Base-by-base conservation (phyloP, 2,329 filamentous ascomycete species). In the Delphinella strobiligena region DNA sequence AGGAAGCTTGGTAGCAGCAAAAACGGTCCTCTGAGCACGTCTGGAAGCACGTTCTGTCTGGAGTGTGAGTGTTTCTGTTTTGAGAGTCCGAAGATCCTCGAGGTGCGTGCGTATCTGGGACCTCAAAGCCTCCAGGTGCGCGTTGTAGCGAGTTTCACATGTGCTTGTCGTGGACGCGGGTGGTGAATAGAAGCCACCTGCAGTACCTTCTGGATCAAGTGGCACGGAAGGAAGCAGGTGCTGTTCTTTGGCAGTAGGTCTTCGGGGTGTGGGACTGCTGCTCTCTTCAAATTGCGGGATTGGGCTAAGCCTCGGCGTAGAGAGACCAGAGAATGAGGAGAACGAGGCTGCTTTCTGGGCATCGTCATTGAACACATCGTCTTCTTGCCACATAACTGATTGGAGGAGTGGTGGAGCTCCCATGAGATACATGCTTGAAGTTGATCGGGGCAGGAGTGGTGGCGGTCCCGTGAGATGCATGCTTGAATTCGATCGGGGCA, bases 71-170 rank as follows among this genome's bases (percentile, higher is more conserved):
- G 49, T 49, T 11, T 24, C 30, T 14, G 42, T 36, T 34, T 49
- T 49, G 11, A 40, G 55, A 14, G 44, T 54, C 43, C 42, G 57
- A 45, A 51, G 56, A 42, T 45, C 53, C 38, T 34, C 52, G 52
- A 47, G 58, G 56, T 50, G 63, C 44, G 40, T 60, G 37, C 44
- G 54, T 44, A 49, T 50, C 52, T 50, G 62, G 43, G 37, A 53
- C 45, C 41, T 45, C 42, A 58, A 45, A n/a, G 47, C 50, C 10
- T 34, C 15, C 10, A 56, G 31, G 30, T 57, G 51, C 2, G 45
- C 42, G 3, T 30, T 37, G 42, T 47, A 45, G 45, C 16, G 50
- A 36, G 31, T 24, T 19, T 9, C 24, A 14, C 9, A 5, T 12
- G 9, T 19, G 24, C 12, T 14, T 41, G 34, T 11, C 3, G 34